phyloP scores from a whole-genome alignment of 1,284 basidiomycete species.

The Leucoagaricus sp. region DNA sequence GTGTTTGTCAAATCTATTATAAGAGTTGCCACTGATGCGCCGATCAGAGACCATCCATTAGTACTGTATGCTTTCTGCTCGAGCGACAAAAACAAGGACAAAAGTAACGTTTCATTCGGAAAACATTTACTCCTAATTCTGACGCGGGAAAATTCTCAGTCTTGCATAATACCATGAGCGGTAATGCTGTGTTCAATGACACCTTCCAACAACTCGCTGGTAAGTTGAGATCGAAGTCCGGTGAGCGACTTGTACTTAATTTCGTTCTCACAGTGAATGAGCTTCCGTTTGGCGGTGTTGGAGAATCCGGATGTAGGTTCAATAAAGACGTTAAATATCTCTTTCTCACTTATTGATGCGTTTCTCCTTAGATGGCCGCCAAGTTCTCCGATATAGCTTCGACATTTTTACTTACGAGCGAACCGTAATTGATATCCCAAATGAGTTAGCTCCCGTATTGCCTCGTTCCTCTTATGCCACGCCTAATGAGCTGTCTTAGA shows the following conservation, averaged over 20 bases:
- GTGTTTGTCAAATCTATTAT: slow-evolving; percentile 19
- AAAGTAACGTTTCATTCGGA: slow-evolving; percentile 41
- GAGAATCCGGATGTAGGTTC: slow-evolving; percentile 64
- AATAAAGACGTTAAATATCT: slow-evolving; percentile 28
- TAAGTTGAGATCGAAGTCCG: slow-evolving; percentile 27
- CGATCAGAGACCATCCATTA: slow-evolving; percentile 67
- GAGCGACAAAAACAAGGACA: slow-evolving; percentile 53
- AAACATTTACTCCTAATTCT: not conserved
- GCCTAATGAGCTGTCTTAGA: slow-evolving; percentile 31
- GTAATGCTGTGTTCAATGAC: slow-evolving; percentile 57
- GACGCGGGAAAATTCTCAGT: slow-evolving; percentile 37
- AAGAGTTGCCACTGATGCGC: not conserved
- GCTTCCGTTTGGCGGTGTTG: slow-evolving; percentile 68
- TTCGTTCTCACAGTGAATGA: slow-evolving; percentile 43
- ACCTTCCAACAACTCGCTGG: slow-evolving; percentile 49
- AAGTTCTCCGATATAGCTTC: slow-evolving; percentile 61
- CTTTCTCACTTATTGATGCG: not conserved
- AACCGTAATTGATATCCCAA: slow-evolving; percentile 57
- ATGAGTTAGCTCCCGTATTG: slow-evolving; percentile 41
- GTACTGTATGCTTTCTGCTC: slow-evolving; percentile 75
- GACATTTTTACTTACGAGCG: slow-evolving; percentile 67
- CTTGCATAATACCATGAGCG: slow-evolving; percentile 58
- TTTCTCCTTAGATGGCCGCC: slow-evolving; percentile 51
- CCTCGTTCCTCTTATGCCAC: not conserved
- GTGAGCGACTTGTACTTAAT: not conserved